Conservation (phyloP, 2,329 filamentous ascomycete species). For the Venturia oleaginea region DNA sequence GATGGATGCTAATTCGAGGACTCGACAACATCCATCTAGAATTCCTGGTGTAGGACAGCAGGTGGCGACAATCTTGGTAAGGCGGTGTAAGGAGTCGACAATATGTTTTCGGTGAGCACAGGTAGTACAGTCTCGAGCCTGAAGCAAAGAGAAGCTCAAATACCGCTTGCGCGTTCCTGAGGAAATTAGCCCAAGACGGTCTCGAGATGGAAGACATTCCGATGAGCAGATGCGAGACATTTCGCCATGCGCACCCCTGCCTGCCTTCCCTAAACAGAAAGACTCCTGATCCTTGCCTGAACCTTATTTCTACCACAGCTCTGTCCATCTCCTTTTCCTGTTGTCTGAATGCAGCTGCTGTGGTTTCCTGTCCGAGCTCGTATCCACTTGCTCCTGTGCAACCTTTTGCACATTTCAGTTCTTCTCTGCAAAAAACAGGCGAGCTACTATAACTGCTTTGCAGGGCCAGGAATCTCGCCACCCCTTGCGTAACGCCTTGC, state of each 20-base stretch:
- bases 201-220: background rate
- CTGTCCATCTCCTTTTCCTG: background rate
- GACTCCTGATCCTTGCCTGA: conserved; percentile 3
- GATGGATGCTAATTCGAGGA: background rate
- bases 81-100: background rate
- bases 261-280: background rate
- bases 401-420: background rate
- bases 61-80: background rate
- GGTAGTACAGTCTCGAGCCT: background rate
- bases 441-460: background rate
- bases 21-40: background rate
- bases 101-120: background rate
- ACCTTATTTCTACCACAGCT: conserved; percentile 6
- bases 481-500: background rate
- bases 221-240: background rate
- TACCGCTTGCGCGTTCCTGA: background rate
- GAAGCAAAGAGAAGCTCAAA: background rate
- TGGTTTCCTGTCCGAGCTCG: background rate
- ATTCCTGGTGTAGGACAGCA: background rate
- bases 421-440: background rate
- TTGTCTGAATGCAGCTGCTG: background rate
- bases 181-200: background rate
- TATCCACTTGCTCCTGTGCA: background rate
- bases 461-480: background rate
- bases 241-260: background rate